Conservation (phyloP, 2,329 filamentous ascomycete genomes). For the Fusarium sp. region DNA sequence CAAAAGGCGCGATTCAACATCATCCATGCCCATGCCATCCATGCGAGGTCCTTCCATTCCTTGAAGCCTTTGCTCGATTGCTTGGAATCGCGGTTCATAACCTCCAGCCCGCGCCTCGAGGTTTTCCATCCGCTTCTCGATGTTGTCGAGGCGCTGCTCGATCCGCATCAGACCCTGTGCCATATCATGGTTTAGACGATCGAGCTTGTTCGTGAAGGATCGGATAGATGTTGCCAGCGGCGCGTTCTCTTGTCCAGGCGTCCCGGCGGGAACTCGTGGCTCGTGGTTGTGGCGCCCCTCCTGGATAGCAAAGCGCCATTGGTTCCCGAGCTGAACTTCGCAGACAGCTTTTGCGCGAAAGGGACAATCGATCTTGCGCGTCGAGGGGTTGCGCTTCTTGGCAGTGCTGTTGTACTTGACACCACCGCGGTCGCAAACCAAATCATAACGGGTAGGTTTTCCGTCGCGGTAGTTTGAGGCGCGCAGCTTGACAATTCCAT, state of each 20-base stretch:
- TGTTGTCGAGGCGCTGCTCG: constrained; percentile 58
- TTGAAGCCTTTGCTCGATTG: constrained; percentile 54
- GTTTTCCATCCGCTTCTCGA: constrained; percentile 65
- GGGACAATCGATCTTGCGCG: constrained; percentile 70
- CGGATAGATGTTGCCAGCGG: constrained; percentile 66
- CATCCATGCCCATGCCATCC: constrained; percentile 56
- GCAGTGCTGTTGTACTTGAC: constrained; percentile 72
- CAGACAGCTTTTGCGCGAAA: constrained; percentile 71
- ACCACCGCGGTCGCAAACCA: constrained; percentile 70
- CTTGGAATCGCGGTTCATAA: constrained; percentile 57
- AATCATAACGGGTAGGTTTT: constrained; percentile 69
- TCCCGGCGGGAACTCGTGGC: constrained; percentile 62
- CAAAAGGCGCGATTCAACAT: constrained; percentile 56
- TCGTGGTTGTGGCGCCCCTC: constrained; percentile 70
- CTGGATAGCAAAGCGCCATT: constrained; percentile 71
- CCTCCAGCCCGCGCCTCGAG: constrained; percentile 57
- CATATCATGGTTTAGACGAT: constrained; percentile 66
- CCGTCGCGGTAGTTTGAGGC: constrained; percentile 71
- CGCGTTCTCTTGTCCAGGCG: constrained; percentile 65
- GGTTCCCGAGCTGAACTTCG: constrained; percentile 68
- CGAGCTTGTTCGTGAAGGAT: constrained; percentile 67
- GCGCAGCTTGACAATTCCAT: constrained; percentile 69
- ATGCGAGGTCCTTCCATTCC: constrained; percentile 54
- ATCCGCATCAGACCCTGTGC: constrained; percentile 61
- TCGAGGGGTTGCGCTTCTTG: constrained; percentile 71